Conservation (phyloP, 108 stramenopile genomes). For the Discostella pseudostelligera region DNA sequence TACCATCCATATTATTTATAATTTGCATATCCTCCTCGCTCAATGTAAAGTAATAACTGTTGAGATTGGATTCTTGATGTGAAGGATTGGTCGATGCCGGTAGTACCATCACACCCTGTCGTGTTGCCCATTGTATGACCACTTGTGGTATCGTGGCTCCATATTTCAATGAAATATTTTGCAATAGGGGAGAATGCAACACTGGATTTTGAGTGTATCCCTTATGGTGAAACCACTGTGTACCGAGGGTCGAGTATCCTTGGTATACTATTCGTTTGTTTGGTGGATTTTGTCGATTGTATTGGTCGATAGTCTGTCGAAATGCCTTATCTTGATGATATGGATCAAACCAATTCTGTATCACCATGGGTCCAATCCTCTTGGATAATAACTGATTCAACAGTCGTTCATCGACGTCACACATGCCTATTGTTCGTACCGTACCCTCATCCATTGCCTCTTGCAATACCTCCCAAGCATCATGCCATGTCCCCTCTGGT, state of each 20-base stretch:
- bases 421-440: conserved; percentile 54
- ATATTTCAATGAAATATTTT: conserved; percentile 40
- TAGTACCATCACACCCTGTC: conserved; percentile 52
- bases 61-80: conserved; percentile 47
- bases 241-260: conserved; percentile 55
- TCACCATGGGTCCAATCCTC: conserved; percentile 46
- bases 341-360: conserved; percentile 70
- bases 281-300: conserved; percentile 15
- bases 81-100: conserved; percentile 49
- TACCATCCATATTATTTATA: conserved; percentile 53
- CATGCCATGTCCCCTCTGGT: conserved; percentile 66
- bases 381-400: conserved; percentile 42
- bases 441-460: conserved; percentile 49
- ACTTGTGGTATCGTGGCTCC: conserved; percentile 49
- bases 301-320: conserved; percentile 23
- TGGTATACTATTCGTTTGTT: conserved; percentile 51
- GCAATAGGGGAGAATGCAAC: conserved; percentile 35
- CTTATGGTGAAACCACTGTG: conserved; percentile 51
- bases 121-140: conserved; percentile 58
- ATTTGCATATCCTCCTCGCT: conserved; percentile 40
- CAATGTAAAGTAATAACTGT: conserved; percentile 42
- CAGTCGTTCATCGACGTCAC: conserved; percentile 49
- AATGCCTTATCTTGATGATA: conserved; percentile 47
- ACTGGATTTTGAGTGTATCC: conserved; percentile 52
- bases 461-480: conserved; percentile 55